Base-by-base conservation (phyloP, 768 basidiomycete genomes). In the Termitomyces sp. region DNA sequence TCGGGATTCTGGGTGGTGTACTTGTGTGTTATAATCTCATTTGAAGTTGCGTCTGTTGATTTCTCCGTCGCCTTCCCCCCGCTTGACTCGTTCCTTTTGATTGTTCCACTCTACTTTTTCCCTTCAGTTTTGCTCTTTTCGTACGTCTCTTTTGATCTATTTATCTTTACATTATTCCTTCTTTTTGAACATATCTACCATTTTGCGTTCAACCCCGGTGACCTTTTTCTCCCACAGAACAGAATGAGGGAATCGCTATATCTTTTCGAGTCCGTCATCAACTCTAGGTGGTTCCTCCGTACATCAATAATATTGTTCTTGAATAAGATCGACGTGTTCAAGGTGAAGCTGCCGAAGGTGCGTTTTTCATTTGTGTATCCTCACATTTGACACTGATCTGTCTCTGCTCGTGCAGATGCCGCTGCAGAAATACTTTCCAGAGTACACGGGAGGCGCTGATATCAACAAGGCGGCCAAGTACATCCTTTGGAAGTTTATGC, bases 391-490 rank as follows among this genome's bases (percentile, higher is more conserved):
- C 1, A 20, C 22, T 46, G 10, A 54, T 2, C 3, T 14, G 16
- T 33, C 2, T 55, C 6, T 9, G 5, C 42, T 13, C 20, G 7
- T 13, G 16, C n/a, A 87, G 86, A 82, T 88, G 0, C 88, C 88
- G 4, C 71, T 92, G n/a, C 87, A 89, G 60, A 75, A 76, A 44
- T 88, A 88, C 69, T 94, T 94, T 70, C 85, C 91, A 4, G 93
- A 94, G 66, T 95, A 95, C 70, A 89, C 90, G 0, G 92, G 92
- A 33, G 92, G 92, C 4, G 71, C 86, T 3, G 91, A 95, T 66
- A 90, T 95, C 70, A 94, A 93, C 75, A 95, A 95, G 70, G 93
- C 92, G 2, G 92, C 94, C 0, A 94, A 94, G 64, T 96, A 92
- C 62, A 94, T 98, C 54, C 75, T 98, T 38, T 97, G 93, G 94